Conservation (phyloP, 495 filamentous ascomycete genomes). For the Poronia punctata region DNA sequence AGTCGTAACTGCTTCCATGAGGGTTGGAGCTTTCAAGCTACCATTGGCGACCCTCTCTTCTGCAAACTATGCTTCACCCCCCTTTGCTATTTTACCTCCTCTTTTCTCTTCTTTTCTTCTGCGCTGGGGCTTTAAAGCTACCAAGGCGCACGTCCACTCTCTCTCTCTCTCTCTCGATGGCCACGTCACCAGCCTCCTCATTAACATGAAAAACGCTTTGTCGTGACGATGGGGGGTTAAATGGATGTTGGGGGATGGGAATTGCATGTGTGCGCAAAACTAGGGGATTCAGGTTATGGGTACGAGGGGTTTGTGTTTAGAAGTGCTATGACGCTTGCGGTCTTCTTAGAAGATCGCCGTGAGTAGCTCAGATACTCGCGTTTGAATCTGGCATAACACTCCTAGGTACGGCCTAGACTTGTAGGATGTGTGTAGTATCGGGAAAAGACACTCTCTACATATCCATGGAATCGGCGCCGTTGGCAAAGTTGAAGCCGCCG, state of each 20-base stretch:
- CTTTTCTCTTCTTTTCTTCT: constrained; percentile 15
- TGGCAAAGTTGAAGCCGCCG: constrained; percentile 88
- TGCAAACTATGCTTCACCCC: constrained; percentile 18
- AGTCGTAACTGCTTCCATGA: constrained; percentile 9
- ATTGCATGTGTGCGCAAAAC: constrained; percentile 6
- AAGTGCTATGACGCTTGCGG: constrained; percentile 20
- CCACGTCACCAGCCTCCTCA: constrained; percentile 21
- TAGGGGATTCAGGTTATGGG: constrained; percentile 9
- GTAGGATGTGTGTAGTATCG: constrained; percentile 13
- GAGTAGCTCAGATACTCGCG: constrained; percentile 9
- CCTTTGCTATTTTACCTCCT: constrained; percentile 9
- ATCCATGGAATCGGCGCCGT: constrained; percentile 92
- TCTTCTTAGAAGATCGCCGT: constrained; percentile 15
- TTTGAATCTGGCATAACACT: constrained; percentile 5
- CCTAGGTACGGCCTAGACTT: background rate
- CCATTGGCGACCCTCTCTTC: constrained; percentile 34
- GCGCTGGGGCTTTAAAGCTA: constrained; percentile 50
- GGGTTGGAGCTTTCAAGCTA: constrained; percentile 49
- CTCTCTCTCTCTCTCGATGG: constrained; percentile 23
- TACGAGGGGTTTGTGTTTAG: too few species aligned
- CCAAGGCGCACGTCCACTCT: constrained; percentile 33
- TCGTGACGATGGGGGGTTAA: constrained; percentile 9
- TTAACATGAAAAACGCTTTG: constrained; percentile 36
- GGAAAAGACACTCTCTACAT: constrained; percentile 59
- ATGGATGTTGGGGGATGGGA: constrained; percentile 15